Percentiles rank a stretch among this genome's conserved stretches.
phyloP scores from a whole-genome alignment of 345 rosid genomes.

The Camelina hispida region DNA sequence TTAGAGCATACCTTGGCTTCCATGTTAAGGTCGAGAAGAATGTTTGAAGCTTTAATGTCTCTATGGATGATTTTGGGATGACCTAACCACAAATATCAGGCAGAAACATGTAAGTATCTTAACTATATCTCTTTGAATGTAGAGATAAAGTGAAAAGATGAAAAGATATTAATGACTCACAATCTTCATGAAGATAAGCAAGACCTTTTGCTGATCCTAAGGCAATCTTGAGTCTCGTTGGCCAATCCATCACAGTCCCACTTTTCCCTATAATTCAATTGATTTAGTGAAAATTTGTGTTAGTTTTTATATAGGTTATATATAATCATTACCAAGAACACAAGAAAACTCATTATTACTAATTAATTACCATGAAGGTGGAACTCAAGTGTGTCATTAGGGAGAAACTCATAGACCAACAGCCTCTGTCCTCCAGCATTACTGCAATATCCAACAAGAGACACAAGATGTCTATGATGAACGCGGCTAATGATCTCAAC shows the following conservation, averaged over 20 bases:
- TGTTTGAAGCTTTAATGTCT: slow-evolving; percentile 87
- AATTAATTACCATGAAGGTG: slow-evolving; percentile 66
- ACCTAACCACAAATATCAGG: slow-evolving; percentile 50
- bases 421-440: slow-evolving; percentile 56
- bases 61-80: slow-evolving; percentile 90
- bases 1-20: slow-evolving; percentile 46
- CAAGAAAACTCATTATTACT: slow-evolving; percentile 1
- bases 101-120: background rate
- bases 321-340: background rate
- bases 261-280: slow-evolving; percentile 41
- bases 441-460: slow-evolving; percentile 80
- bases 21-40: slow-evolving; percentile 69
- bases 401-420: slow-evolving; percentile 76
- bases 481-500: slow-evolving; percentile 91
- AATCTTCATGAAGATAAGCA: slow-evolving; percentile 95
- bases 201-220: slow-evolving; percentile 92
- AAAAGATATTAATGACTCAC: slow-evolving; percentile 49
- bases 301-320: background rate
- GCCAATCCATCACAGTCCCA: slow-evolving; percentile 70
- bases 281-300: slow-evolving; percentile 1
- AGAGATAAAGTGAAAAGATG: background rate
- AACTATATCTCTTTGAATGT: background rate
- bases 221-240: slow-evolving; percentile 79
- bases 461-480: slow-evolving; percentile 86
- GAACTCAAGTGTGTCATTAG: slow-evolving; percentile 73